These are phyloP conservation scores for Calonectria pseudoreteaudii DNA, from an alignment of 2,329 filamentous ascomycete genomes.

Conservation along the genomic window DNA sequence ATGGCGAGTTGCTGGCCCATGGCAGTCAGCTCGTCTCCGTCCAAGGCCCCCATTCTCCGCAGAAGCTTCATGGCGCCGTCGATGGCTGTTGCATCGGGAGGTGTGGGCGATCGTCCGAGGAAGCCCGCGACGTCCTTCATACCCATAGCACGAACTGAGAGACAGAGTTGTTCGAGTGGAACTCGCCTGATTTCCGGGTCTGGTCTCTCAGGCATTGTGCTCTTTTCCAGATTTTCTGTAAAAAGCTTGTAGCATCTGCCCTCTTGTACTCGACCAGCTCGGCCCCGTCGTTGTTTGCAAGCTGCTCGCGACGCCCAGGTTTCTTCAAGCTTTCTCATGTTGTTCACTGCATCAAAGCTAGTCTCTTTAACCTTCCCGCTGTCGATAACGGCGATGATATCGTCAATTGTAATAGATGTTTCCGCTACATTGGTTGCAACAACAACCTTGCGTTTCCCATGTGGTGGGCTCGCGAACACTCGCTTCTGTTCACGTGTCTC, in stretches of 20 bases:
- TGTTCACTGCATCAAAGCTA: slow-evolving; percentile 89
- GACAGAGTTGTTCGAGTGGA: slow-evolving; percentile 91
- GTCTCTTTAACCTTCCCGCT: slow-evolving; percentile 97
- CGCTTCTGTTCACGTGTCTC: slow-evolving; percentile 88
- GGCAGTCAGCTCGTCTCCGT: slow-evolving; percentile 87
- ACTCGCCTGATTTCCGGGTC: slow-evolving; percentile 95
- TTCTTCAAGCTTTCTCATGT: slow-evolving; percentile 94
- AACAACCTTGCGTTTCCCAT: slow-evolving; percentile 89
- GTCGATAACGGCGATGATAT: slow-evolving; percentile 96
- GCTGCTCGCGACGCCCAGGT: slow-evolving; percentile 95
- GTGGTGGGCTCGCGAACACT: slow-evolving; percentile 83
- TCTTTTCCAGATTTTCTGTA: slow-evolving; percentile 84
- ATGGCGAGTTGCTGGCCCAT: slow-evolving; percentile 93
- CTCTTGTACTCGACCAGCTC: slow-evolving; percentile 91
- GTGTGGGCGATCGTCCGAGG: slow-evolving; percentile 87
- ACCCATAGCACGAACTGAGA: slow-evolving; percentile 96
- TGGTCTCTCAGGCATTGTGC: slow-evolving; percentile 84
- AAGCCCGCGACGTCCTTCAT: slow-evolving; percentile 85
- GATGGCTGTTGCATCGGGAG: slow-evolving; percentile 86
- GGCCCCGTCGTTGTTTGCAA: slow-evolving; percentile 92
- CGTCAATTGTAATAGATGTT: slow-evolving; percentile 98
- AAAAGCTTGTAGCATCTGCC: slow-evolving; percentile 97
- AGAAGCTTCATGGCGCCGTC: slow-evolving; percentile 86
- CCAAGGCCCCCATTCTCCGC: slow-evolving; percentile 87
- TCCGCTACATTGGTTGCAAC: slow-evolving; percentile 97